These are phyloP conservation scores for Myrmaecium sp. DNA, from an alignment of 2,329 filamentous ascomycete genomes.

Conservation along the genomic window DNA sequence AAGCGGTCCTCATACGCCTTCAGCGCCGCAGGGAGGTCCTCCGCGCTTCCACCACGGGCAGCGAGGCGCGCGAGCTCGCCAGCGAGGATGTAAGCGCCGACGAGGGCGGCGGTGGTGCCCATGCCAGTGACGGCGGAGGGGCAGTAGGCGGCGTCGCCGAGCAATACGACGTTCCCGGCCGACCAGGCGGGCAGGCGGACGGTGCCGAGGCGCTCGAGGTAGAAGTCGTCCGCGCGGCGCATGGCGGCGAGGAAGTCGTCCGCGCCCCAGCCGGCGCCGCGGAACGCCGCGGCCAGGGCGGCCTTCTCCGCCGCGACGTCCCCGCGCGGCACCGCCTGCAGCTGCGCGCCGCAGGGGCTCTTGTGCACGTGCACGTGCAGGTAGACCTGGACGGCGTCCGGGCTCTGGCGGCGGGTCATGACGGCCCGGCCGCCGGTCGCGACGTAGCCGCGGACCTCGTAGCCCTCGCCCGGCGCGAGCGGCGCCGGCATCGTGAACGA, in stretches of 20 bases:
- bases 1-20: conserved; percentile 10
- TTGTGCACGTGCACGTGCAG: conserved; percentile 14
- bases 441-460: conserved; percentile 21
- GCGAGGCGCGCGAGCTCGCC: conserved; percentile 7
- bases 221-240: conserved; percentile 27
- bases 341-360: conserved; percentile 5
- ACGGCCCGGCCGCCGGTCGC: conserved; percentile 20
- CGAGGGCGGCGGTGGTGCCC: conserved; percentile 32
- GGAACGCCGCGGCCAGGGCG: conserved; percentile 22
- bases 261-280: conserved; percentile 29
- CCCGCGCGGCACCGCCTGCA: conserved; percentile 7
- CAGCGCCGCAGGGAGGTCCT: conserved; percentile 9
- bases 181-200: conserved; percentile 30
- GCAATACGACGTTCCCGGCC: conserved; percentile 29
- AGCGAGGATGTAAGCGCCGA: conserved; percentile 12
- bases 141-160: conserved; percentile 39
- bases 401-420: conserved; percentile 24
- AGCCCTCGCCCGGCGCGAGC: conserved; percentile 15
- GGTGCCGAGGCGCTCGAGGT: conserved; percentile 26
- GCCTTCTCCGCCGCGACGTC: conserved; percentile 24
- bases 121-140: conserved; percentile 33
- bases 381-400: conserved; percentile 23
- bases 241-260: conserved; percentile 27
- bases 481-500: conserved; percentile 21
- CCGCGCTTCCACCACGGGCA: background rate